Evolutionary conservation across 2,329 filamentous ascomycete species (phyloP), one percentile per base, ranked within the genome.

Genomic region (Talaromyces marneffei): DNA sequence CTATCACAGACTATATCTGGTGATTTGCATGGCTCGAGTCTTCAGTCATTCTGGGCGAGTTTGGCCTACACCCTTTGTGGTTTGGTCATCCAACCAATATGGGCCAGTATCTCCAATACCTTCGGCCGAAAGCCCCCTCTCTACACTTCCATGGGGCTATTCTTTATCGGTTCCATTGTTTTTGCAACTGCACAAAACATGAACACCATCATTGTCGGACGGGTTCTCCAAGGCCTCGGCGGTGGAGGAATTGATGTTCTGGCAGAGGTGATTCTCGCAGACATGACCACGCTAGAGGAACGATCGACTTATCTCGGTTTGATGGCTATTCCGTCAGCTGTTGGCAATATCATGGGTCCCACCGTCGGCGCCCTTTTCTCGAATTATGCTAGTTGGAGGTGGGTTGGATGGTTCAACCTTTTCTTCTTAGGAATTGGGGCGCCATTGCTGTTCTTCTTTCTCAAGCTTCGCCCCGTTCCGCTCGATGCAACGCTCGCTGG

Each of bases 21-120:
- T 8, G 79, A 79, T 18, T 75, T 86, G 5, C 66, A 77, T 27
- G 83, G 83, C 40, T 79, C 78, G 0, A 82, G 82, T 3, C 80
- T 85, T 29, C 78, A 89, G 72, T 84, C 86, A 0, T 89, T 90
- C 71, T 90, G 87, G 87, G 82, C 83, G n/a, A 87, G 87, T 2
- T 89, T 86, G 2, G 84, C 83, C n/a, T 90, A 88, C 68, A 77
- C 90, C 2, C 77, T 90, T 1, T 83, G 84, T 8, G 84, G 81
- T 46, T 85, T 87, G 0, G 76, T 77, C 2, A 70, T 82, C 1
- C 81, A 81, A 55, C 83, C 83, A 0, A 64, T 83, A 0, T 79
- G 78, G 44, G 80, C 80, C 1, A 80, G 84, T 64, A 64, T 82
- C 0, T 75, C 78, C 10, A 76, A 83, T 57, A 73, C 84, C 20